These are phyloP conservation scores for Coemansia sp. DNA, from an alignment of 192 early-diverging fungal genomes.

Conservation along the genomic window DNA sequence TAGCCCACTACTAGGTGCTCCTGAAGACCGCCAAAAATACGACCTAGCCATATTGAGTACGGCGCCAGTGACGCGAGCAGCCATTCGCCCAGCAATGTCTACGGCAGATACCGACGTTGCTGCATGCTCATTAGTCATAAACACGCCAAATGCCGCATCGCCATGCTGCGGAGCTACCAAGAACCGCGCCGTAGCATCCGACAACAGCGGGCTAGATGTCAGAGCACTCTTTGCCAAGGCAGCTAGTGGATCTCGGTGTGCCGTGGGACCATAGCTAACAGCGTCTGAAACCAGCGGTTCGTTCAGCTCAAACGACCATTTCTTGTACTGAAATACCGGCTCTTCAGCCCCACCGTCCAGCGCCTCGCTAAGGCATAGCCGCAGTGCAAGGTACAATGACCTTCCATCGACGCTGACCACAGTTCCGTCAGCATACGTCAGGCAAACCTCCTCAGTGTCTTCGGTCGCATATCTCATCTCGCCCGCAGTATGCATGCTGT, in stretches of 20 bases:
- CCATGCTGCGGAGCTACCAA: constrained; percentile 47
- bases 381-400: constrained; percentile 45
- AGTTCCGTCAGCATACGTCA: constrained; percentile 44
- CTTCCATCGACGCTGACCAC: constrained; percentile 45
- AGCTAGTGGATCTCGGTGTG: constrained; percentile 30
- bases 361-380: constrained; percentile 45
- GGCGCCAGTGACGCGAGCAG: constrained; percentile 41
- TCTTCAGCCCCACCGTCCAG: constrained; percentile 15
- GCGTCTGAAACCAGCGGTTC: constrained; percentile 38
- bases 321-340: constrained; percentile 51
- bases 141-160: constrained; percentile 51
- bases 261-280: constrained; percentile 40
- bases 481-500: constrained; percentile 11
- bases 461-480: constrained; percentile 19
- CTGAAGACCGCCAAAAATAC: constrained; percentile 34
- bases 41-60: constrained; percentile 46
- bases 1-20: background rate
- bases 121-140: constrained; percentile 40
- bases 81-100: constrained; percentile 47
- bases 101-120: constrained; percentile 37
- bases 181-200: constrained; percentile 47
- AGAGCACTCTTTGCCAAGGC: constrained; percentile 29
- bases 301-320: constrained; percentile 44
- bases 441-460: constrained; percentile 37
- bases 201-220: constrained; percentile 28